phyloP scores from a whole-genome alignment of 129 eudicot genomes.

The carrot (Daucus carota) region DH1_v3.0 NC_030383.2:37150501-37151000 shows the following conservation, averaged over 20 bases:
- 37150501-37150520: no score
- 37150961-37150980: background rate
- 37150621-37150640: slow-evolving; percentile 33
- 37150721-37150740: slow-evolving; percentile 12
- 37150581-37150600: slow-evolving; percentile 40
- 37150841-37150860: no score
- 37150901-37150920: slow-evolving; percentile 5
- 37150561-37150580: slow-evolving; percentile 42
- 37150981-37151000: no score
- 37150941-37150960: background rate
- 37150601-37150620: slow-evolving; percentile 54
- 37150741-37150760: slow-evolving; percentile 2
- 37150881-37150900: slow-evolving; percentile 1
- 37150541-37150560: slow-evolving; percentile 6
- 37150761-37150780: background rate
- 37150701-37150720: slow-evolving; percentile 64
- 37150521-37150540: background rate
- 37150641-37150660: slow-evolving; percentile 12
- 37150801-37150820: no score
- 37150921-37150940: background rate
- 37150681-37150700: slow-evolving; percentile 58
- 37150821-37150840: no score
- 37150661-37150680: slow-evolving; percentile 47
- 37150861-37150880: no score
- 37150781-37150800: no score